These are phyloP conservation scores for Manihot esculenta DNA, from an alignment of 441 rosid species.

Conservation along the genomic window DNA sequence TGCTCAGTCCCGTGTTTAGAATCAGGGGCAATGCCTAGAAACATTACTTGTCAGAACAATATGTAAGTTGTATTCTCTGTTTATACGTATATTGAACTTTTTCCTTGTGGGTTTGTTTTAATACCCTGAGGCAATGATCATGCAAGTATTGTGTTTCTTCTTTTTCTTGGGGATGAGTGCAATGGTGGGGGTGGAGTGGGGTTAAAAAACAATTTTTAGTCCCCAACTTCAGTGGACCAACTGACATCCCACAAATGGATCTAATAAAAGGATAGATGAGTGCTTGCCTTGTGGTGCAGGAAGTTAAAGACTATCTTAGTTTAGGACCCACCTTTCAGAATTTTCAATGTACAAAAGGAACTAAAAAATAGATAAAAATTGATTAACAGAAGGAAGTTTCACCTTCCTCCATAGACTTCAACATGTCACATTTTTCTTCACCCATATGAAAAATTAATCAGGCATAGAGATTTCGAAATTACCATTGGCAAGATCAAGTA, in stretches of 20 bases:
- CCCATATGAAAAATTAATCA: too few species aligned
- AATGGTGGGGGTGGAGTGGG: conserved; percentile 8
- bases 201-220: conserved; percentile 18
- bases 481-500: conserved; percentile 97
- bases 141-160: not conserved
- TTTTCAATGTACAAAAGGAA: not conserved
- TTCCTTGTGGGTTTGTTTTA: not conserved
- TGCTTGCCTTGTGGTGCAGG: conserved; percentile 1
- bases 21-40: conserved; percentile 70
- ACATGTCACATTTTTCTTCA: too few species aligned
- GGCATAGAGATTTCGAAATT: conserved; percentile 16
- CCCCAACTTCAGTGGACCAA: conserved; percentile 31
- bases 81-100: not conserved
- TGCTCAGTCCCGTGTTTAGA: conserved; percentile 44
- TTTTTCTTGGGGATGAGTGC: conserved; percentile 4
- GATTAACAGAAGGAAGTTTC: not conserved
- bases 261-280: not conserved
- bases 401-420: not conserved
- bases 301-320: not conserved
- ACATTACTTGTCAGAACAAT: not conserved
- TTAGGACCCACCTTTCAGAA: not conserved
- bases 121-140: not conserved
- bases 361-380: not conserved
- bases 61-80: not conserved
- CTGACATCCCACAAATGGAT: conserved; percentile 16